Evolutionary conservation across 305 asterid species (phyloP).

Genomic region (Fraxinus velutina): DNA sequence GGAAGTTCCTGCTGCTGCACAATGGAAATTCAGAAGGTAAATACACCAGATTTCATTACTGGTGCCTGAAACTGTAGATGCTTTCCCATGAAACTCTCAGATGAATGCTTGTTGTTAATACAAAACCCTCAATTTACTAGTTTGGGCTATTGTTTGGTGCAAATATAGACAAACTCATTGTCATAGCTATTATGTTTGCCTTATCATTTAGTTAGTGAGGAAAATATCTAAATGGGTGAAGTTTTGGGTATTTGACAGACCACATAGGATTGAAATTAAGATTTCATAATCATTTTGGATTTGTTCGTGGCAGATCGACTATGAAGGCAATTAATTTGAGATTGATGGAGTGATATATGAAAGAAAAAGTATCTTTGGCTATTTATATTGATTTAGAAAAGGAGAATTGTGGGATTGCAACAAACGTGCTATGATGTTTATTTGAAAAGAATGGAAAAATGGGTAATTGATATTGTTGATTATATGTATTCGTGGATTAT

Average conservation of each 20-base stretch:
- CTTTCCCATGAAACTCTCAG: slow-evolving; percentile 1
- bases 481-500: neutral
- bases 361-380: neutral
- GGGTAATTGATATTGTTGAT: neutral
- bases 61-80: neutral
- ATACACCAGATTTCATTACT: slow-evolving; percentile 13
- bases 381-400: neutral
- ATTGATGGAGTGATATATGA: neutral
- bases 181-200: neutral
- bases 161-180: neutral
- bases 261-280: neutral
- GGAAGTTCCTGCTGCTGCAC: slow-evolving; percentile 96
- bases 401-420: neutral
- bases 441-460: neutral
- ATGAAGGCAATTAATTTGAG: neutral
- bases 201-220: neutral
- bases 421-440: neutral
- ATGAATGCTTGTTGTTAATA: neutral
- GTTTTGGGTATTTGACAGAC: neutral
- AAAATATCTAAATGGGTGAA: neutral
- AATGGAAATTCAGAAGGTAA: slow-evolving; percentile 87
- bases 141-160: neutral
- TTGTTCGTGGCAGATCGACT: neutral
- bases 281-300: neutral
- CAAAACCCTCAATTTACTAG: neutral